These are phyloP conservation scores for Fraxinus platypoda DNA, from an alignment of 305 asterid genomes.

Conservation along the genomic window DNA sequence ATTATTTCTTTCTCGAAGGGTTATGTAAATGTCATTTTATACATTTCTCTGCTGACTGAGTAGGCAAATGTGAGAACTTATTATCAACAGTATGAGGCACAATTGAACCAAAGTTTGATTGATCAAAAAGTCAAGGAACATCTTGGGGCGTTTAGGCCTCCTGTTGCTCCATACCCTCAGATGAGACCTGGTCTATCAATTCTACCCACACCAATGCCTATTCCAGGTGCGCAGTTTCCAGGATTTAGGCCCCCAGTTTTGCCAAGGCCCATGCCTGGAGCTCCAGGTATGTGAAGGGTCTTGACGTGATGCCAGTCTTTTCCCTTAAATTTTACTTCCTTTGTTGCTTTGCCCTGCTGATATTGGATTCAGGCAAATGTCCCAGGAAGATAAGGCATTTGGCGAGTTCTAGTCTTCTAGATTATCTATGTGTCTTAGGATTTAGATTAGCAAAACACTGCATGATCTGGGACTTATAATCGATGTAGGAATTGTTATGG, in stretches of 20 bases:
- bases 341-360: constrained; percentile 10
- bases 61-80: constrained; percentile 90
- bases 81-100: constrained; percentile 97
- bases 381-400: not conserved
- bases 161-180: constrained; percentile 57
- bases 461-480: not conserved
- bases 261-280: constrained; percentile 77
- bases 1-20: not conserved
- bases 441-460: not conserved
- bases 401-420: not conserved
- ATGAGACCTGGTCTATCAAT: constrained; percentile 73
- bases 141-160: constrained; percentile 83
- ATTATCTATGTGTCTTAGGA: not conserved
- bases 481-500: not conserved
- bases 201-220: constrained; percentile 47
- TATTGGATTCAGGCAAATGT: constrained; percentile 5
- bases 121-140: constrained; percentile 97
- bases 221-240: constrained; percentile 60
- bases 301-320: not conserved
- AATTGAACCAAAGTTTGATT: constrained; percentile 83
- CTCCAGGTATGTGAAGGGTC: constrained; percentile 48
- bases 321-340: not conserved
- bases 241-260: constrained; percentile 77
- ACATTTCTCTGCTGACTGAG: constrained; percentile 15
- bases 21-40: not conserved